Percentiles rank a stretch among this genome's conserved stretches.
These are phyloP conservation scores for Hymenoscyphus scutula DNA, from an alignment of 2,329 filamentous ascomycete genomes.

Conservation along the genomic window DNA sequence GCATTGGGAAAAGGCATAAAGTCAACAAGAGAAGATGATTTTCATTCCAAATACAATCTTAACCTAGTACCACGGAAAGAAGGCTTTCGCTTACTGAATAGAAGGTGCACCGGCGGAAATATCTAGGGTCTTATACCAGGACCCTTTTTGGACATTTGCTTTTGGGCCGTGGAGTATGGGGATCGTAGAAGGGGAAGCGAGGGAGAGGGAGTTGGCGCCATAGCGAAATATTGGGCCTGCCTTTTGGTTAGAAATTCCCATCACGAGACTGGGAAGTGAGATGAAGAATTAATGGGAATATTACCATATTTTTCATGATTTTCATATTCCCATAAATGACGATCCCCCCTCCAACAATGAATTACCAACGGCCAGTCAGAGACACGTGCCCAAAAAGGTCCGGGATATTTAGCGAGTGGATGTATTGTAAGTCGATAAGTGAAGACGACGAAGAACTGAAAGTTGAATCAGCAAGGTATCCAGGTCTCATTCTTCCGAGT, in stretches of 20 bases:
- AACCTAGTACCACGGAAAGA: not conserved
- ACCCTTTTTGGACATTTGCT: slow-evolving; percentile 21
- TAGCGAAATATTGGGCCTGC: slow-evolving; percentile 8
- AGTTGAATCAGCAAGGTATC: not conserved
- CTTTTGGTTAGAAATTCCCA: not conserved
- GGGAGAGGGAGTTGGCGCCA: slow-evolving; percentile 18
- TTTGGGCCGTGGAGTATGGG: slow-evolving; percentile 17
- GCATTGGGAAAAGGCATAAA: not conserved
- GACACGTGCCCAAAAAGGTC: slow-evolving; percentile 26
- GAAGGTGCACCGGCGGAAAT: slow-evolving; percentile 18
- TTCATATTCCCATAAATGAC: slow-evolving; percentile 19
- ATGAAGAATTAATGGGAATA: not conserved
- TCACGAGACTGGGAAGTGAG: too few relatives aligned
- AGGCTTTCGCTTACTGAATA: slow-evolving; percentile 2
- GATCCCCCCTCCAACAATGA: slow-evolving; percentile 17
- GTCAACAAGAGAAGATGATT: not conserved
- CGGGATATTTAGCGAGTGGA: slow-evolving; percentile 36
- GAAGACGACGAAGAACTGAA: slow-evolving; percentile 2
- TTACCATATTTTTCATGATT: slow-evolving; percentile 23
- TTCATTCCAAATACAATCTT: not conserved
- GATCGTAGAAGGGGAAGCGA: slow-evolving; percentile 11
- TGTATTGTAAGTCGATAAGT: slow-evolving; percentile 28
- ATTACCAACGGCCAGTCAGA: slow-evolving; percentile 19
- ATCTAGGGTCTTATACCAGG: slow-evolving; percentile 19
- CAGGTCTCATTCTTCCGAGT: too few relatives aligned